Conservation (phyloP, 2,329 filamentous ascomycete genomes). For the Fusarium sp. region DNA sequence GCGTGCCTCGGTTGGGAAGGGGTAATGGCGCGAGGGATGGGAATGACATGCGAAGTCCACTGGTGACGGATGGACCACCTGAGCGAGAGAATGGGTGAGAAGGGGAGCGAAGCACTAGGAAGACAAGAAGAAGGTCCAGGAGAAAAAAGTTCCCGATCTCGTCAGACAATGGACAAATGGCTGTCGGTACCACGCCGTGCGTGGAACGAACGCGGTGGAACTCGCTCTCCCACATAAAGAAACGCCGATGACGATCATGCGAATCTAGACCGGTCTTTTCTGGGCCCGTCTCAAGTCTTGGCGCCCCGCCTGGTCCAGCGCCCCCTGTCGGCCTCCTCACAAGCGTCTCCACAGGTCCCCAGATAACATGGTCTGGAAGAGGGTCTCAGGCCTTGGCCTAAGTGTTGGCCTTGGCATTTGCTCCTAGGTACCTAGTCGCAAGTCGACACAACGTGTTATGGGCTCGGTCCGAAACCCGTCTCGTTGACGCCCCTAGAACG, state of each 20-base stretch:
- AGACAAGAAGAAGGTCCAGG: not conserved
- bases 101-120: not conserved
- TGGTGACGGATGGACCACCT: not conserved
- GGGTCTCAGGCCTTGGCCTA: slow-evolving; percentile 33
- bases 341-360: slow-evolving; percentile 28
- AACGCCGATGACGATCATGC: slow-evolving; percentile 46
- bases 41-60: slow-evolving; percentile 16
- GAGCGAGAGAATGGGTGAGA: slow-evolving; percentile 9
- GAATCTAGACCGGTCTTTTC: slow-evolving; percentile 48
- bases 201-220: slow-evolving; percentile 45
- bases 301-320: slow-evolving; percentile 22
- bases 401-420: slow-evolving; percentile 27
- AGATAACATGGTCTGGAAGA: slow-evolving; percentile 37
- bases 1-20: slow-evolving; percentile 22
- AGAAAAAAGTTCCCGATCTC: slow-evolving; percentile 38
- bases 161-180: slow-evolving; percentile 35
- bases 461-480: slow-evolving; percentile 18
- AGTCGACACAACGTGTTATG: not conserved
- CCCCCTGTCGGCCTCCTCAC: slow-evolving; percentile 33
- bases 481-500: not conserved
- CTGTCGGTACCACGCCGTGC: slow-evolving; percentile 23
- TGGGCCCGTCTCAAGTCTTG: slow-evolving; percentile 25
- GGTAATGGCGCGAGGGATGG: slow-evolving; percentile 10
- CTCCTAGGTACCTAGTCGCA: too few species aligned
- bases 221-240: slow-evolving; percentile 42